These are phyloP conservation scores for Emericellopsis cladophorae DNA, from an alignment of 2,329 filamentous ascomycete species.

Conservation along the genomic window DNA sequence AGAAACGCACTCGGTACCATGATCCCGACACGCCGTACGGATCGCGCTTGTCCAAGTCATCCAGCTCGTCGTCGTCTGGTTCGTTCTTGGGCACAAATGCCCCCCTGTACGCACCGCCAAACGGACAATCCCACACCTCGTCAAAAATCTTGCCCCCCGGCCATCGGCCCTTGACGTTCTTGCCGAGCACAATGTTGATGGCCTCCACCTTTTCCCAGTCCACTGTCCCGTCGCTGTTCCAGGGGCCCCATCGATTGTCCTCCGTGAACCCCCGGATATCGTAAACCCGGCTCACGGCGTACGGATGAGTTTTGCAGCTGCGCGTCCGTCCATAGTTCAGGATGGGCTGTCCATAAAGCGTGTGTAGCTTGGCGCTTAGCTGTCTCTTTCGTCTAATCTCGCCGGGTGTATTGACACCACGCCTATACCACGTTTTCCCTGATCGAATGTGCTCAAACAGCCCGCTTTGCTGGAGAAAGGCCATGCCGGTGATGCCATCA, in stretches of 20 bases:
- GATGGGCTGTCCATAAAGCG: conserved; percentile 52
- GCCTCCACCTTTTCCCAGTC: conserved; percentile 77
- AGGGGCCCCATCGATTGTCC: conserved; percentile 57
- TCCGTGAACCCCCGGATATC: conserved; percentile 57
- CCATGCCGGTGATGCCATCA: conserved; percentile 36
- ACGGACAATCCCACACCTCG: conserved; percentile 41
- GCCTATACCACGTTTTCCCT: neutral
- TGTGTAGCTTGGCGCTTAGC: conserved; percentile 58
- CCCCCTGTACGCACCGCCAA: conserved; percentile 38
- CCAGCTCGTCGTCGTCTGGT: conserved; percentile 13
- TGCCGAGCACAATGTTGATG: conserved; percentile 54
- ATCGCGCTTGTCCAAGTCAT: conserved; percentile 41
- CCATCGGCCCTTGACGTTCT: conserved; percentile 43
- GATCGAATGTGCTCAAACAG: conserved; percentile 36
- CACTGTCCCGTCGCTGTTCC: conserved; percentile 50
- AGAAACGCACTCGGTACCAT: conserved; percentile 49
- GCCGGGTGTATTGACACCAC: neutral
- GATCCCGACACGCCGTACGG: conserved; percentile 60
- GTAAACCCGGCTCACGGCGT: conserved; percentile 58
- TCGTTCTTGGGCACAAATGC: conserved; percentile 26
- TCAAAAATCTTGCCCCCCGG: conserved; percentile 32
- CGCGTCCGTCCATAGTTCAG: conserved; percentile 22
- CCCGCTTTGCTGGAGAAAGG: conserved; percentile 51
- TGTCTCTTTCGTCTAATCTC: conserved; percentile 22
- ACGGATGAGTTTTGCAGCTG: conserved; percentile 35